Base-by-base conservation (phyloP, 176 grass and related monocot genomes). In the Melocanna baccifera region DNA sequence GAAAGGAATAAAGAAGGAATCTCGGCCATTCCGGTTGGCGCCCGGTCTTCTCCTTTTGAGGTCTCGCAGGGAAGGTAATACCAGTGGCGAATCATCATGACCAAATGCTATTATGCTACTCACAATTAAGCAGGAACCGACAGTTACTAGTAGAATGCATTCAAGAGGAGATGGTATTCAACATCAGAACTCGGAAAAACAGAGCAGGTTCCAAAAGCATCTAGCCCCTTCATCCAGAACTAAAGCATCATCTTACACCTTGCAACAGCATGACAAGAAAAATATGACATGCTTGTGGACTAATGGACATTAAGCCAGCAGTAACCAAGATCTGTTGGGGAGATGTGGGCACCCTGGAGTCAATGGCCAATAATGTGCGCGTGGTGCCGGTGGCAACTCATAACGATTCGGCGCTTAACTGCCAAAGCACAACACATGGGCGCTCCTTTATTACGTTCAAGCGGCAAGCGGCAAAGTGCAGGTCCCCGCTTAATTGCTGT, bases 381-480 rank as follows among this genome's bases (percentile, higher is more conserved):
- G 11, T 37, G 76, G 72, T 30, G 43, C 83, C 22, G 30, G 30
- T 72, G 47, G 46, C 37, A 83, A 59, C 4, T 73, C 68, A 42
- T 32, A 45, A 4, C 55, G 84, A 74, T 74, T 77, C 88, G 83
- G 88, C 73, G 78, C 73, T 86, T 86, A 83, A 78, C 73, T 78
- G 73, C 84, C 66, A 4, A 73, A 79, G 40, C 67, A 73, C 73
- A 57, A 26, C 74, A 78, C 59, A 74, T 59, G 68, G 59, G 40
- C 46, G 43, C 15, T 47, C 84, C 63, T 74, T 71, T 50, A 42
- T 69, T 56, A 32, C 57, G 26, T 47, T 77, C 39, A 78, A 30
- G 47, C 32, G 71, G 51, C 76, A 46, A 80, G 70, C 40, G 13
- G 62, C 63, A 7, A 87, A 50, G 29, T 61, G 74, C 46, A 81